Conservation (phyloP, 371 early-diverging fungal genomes). For the Batrachochytrium dendrobatidis region DNA sequence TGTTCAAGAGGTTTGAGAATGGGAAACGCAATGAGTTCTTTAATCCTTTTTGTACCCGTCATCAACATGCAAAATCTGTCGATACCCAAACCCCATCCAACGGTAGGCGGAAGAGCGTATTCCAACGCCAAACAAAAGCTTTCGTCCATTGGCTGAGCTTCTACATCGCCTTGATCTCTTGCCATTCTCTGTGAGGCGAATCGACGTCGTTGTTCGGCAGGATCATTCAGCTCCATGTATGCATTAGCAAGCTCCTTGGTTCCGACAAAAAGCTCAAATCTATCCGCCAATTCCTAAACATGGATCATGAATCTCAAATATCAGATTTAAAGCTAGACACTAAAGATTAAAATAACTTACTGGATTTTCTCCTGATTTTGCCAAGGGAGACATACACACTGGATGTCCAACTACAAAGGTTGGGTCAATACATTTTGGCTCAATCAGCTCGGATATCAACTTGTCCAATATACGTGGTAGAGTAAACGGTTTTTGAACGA, state of each 20-base stretch:
- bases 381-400: slow-evolving; percentile 84
- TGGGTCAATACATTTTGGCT: slow-evolving; percentile 85
- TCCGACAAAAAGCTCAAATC: slow-evolving; percentile 92
- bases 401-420: slow-evolving; percentile 94
- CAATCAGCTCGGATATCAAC: slow-evolving; percentile 83
- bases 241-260: slow-evolving; percentile 95
- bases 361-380: slow-evolving; percentile 53
- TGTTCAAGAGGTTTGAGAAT: slow-evolving; percentile 34
- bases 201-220: slow-evolving; percentile 86
- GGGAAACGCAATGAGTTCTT: slow-evolving; percentile 92
- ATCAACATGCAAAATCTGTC: slow-evolving; percentile 90
- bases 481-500: slow-evolving; percentile 63
- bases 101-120: slow-evolving; percentile 95
- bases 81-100: slow-evolving; percentile 97
- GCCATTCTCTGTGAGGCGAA: slow-evolving; percentile 66
- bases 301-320: slow-evolving; percentile 5
- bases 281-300: slow-evolving; percentile 46
- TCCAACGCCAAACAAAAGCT: slow-evolving; percentile 88
- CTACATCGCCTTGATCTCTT: slow-evolving; percentile 67
- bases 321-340: no score
- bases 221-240: slow-evolving; percentile 99
- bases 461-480: slow-evolving; percentile 80
- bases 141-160: slow-evolving; percentile 75
- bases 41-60: slow-evolving; percentile 75
- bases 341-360: background rate